A percentile compares a stretch with the other conserved stretches of the same genome.
Conservation (phyloP, 352 stramenopile genomes). For the Phytophthora megakarya region DNA sequence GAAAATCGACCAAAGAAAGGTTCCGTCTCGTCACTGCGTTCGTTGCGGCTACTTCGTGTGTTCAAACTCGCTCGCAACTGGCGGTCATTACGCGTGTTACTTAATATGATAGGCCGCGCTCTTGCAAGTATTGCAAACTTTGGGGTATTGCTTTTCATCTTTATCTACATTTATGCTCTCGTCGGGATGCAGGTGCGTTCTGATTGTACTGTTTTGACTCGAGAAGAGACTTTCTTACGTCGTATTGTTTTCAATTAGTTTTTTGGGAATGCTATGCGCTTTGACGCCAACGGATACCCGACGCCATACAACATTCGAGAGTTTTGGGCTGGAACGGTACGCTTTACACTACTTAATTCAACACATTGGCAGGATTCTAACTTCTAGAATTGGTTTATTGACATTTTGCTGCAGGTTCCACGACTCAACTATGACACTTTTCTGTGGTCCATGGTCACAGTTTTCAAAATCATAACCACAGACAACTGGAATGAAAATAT, state of each 20-base stretch:
- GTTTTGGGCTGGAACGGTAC: constrained; percentile 67
- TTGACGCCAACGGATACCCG: constrained; percentile 76
- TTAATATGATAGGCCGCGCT: constrained; percentile 86
- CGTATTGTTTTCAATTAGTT: constrained; percentile 49
- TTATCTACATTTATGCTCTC: constrained; percentile 95
- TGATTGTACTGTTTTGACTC: neutral
- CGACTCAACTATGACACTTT: constrained; percentile 90
- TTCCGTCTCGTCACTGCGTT: constrained; percentile 87
- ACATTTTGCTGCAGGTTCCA: constrained; percentile 71
- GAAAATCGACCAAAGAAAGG: constrained; percentile 54
- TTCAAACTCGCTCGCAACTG: constrained; percentile 95
- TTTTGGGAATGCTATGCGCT: constrained; percentile 94
- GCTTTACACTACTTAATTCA: constrained; percentile 1
- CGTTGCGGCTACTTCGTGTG: constrained; percentile 91
- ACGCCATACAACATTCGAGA: constrained; percentile 46
- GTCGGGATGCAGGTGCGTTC: constrained; percentile 77
- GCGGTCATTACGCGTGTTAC: constrained; percentile 89
- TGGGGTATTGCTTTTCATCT: constrained; percentile 92
- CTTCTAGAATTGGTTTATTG: neutral
- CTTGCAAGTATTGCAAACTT: constrained; percentile 94
- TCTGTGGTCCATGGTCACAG: constrained; percentile 73
- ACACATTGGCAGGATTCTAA: neutral
- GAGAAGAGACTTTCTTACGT: neutral
- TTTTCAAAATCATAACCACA: constrained; percentile 93
- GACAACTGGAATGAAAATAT: constrained; percentile 96